Evolutionary conservation across 2,329 filamentous ascomycete genomes (phyloP), one percentile per base, ranked within the genome.

Genomic region (Rosellinia necatrix): DNA sequence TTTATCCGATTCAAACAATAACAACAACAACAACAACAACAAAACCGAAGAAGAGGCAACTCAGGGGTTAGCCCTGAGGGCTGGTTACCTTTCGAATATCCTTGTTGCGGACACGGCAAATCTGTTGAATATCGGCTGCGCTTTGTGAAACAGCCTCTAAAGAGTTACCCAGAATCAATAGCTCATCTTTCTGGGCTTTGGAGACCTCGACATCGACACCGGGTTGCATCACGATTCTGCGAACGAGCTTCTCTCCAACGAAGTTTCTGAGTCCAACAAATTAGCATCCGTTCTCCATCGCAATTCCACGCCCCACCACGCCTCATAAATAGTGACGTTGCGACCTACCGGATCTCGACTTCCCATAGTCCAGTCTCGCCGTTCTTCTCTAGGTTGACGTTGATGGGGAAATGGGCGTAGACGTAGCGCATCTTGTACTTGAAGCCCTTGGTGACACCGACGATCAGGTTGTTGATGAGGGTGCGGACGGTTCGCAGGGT

Each of bases 351-450:
- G 84, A 99, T 97, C 88, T 99, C 94, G 75, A 99, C 90, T 81
- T 96, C 90, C 76, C 75, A 89, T 71, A 88, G 80, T 70, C 88
- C 92, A 64, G 91, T 94, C 83, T 97, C 94, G 74, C 79, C 77
- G 86, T 93, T 93, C 89, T 97, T 92, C 73, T 96, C 92, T 70
- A 99, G 80, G 86, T 97, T 97, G 83, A 99, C 93, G 87, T 99
- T 99, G 91, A 99, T 99, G 81, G 94, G 94, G 78, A 99, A 99
- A 89, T 99, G 94, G 78, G 94, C 94, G 80, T 99, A 99, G 81
- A 99, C 94, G 84, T 99, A 99, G 75, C 96, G 91, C 93, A 99
- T 97, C 91, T 99, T 99, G 90, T 99, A 99, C 85, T 96, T 96
- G 91, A 89, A 99, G 71, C 94, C 94, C 85, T 93, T 96, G 78